These are phyloP conservation scores for Phytophthora pini DNA, from an alignment of 352 stramenopile genomes.

Conservation along the genomic window DNA sequence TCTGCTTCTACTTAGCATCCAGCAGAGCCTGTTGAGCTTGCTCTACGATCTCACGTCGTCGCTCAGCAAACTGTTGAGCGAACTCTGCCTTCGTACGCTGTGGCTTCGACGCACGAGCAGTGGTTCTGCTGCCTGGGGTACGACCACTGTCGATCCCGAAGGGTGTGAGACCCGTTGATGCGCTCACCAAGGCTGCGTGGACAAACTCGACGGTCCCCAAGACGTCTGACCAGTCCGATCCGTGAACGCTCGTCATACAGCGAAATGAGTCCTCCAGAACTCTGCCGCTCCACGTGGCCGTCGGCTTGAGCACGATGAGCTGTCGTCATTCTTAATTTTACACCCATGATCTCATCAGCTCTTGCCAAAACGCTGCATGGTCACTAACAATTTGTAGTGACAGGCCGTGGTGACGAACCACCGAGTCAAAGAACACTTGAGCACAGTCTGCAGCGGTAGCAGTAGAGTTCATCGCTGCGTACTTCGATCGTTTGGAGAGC, in stretches of 20 bases:
- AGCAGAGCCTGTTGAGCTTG: conserved; percentile 6
- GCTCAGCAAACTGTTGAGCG: conserved; percentile 7
- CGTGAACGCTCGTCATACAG: conserved; percentile 18
- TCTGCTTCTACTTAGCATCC: conserved; percentile 3
- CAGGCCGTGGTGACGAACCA: conserved; percentile 21
- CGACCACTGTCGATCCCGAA: conserved; percentile 24
- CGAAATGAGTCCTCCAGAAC: conserved; percentile 18
- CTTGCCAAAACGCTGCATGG: conserved; percentile 23
- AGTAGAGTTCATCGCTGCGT: conserved; percentile 15
- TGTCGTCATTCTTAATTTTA: conserved; percentile 22
- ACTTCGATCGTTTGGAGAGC: conserved; percentile 35
- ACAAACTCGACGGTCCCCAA: conserved; percentile 24
- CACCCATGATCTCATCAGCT: conserved; percentile 23
- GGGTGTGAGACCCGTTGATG: conserved; percentile 9
- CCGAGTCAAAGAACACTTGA: conserved; percentile 13
- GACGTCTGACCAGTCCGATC: conserved; percentile 8
- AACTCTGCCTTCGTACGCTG: not conserved
- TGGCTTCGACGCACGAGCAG: too few relatives aligned
- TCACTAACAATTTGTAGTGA: conserved; percentile 20
- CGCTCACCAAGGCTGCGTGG: conserved; percentile 16
- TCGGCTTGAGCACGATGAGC: conserved; percentile 26
- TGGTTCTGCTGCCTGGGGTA: not conserved
- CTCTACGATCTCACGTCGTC: conserved; percentile 11
- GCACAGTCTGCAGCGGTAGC: conserved; percentile 19
- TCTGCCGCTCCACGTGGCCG: conserved; percentile 19